Conservation (phyloP, 2,329 filamentous ascomycete genomes). For the Fusarium torreyae region DNA sequence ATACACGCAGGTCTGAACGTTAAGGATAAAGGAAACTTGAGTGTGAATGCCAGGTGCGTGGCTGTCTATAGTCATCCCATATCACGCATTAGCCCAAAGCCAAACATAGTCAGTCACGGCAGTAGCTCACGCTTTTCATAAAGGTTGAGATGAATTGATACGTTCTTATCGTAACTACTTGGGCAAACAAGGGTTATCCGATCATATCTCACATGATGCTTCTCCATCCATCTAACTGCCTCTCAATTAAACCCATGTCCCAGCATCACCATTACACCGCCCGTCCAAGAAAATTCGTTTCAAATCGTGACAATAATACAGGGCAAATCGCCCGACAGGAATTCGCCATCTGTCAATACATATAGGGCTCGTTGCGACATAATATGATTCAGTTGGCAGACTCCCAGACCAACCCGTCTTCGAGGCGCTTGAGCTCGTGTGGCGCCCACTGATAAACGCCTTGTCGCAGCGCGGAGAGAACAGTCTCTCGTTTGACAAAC, state of each 20-base stretch:
- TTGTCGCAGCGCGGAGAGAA: constrained; percentile 51
- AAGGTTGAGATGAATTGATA: constrained; percentile 10
- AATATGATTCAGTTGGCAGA: constrained; percentile 49
- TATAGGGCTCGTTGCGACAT: constrained; percentile 16
- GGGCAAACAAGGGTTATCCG: constrained; percentile 41
- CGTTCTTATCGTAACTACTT: constrained; percentile 34
- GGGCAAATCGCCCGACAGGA: constrained; percentile 50
- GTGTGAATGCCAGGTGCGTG: too few relatives aligned
- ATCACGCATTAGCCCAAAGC: not conserved
- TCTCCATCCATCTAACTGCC: constrained; percentile 47
- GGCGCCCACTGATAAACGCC: constrained; percentile 56
- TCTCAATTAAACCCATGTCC: constrained; percentile 52
- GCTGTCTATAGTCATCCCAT: not conserved
- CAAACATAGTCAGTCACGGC: not conserved
- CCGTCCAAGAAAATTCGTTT: constrained; percentile 55
- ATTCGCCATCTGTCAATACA: constrained; percentile 42
- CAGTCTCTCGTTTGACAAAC: constrained; percentile 53
- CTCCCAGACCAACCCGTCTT: constrained; percentile 52
- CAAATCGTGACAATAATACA: constrained; percentile 54
- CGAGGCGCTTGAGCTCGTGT: constrained; percentile 52
- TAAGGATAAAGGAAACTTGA: not conserved
- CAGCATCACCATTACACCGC: constrained; percentile 53
- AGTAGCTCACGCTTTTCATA: not conserved
- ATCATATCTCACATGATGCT: constrained; percentile 48
- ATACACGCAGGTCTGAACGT: too few relatives aligned